Conservation (phyloP, 2,329 filamentous ascomycete genomes). For the Xylariaceae sp. region DNA sequence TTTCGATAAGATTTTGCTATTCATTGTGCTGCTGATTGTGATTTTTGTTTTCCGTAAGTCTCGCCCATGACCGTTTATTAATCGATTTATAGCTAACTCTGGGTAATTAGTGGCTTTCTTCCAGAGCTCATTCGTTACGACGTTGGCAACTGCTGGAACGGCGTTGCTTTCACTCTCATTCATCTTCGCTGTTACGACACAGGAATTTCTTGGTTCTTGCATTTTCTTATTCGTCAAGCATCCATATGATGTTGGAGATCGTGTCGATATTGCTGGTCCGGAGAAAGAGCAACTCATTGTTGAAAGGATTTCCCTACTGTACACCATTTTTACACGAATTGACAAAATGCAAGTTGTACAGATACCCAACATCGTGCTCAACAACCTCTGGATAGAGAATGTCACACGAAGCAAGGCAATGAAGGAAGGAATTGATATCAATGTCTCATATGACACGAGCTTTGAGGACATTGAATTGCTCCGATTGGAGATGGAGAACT, state of each 20-base stretch:
- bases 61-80: background rate
- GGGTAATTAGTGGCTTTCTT: conserved; percentile 76
- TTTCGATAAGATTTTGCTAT: conserved; percentile 83
- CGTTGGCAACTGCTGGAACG: conserved; percentile 87
- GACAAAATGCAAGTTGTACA: conserved; percentile 80
- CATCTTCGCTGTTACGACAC: conserved; percentile 88
- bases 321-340: conserved; percentile 88
- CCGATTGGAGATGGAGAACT: conserved; percentile 82
- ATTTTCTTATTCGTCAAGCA: conserved; percentile 99
- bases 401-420: conserved; percentile 89
- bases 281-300: conserved; percentile 74
- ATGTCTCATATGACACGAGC: conserved; percentile 82
- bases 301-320: conserved; percentile 92
- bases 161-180: conserved; percentile 95
- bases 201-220: conserved; percentile 96
- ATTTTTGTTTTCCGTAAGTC: conserved; percentile 80
- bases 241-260: conserved; percentile 93
- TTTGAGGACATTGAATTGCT: conserved; percentile 91
- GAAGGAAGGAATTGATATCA: conserved; percentile 82
- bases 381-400: conserved; percentile 95
- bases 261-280: conserved; percentile 76
- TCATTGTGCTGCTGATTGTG: conserved; percentile 79
- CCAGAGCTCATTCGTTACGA: conserved; percentile 83
- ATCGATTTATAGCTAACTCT: conserved; percentile 15
- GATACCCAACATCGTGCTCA: conserved; percentile 90